These are phyloP conservation scores for Colletotrichum filicis DNA, from an alignment of 2,329 filamentous ascomycete species.

Conservation along the genomic window DNA sequence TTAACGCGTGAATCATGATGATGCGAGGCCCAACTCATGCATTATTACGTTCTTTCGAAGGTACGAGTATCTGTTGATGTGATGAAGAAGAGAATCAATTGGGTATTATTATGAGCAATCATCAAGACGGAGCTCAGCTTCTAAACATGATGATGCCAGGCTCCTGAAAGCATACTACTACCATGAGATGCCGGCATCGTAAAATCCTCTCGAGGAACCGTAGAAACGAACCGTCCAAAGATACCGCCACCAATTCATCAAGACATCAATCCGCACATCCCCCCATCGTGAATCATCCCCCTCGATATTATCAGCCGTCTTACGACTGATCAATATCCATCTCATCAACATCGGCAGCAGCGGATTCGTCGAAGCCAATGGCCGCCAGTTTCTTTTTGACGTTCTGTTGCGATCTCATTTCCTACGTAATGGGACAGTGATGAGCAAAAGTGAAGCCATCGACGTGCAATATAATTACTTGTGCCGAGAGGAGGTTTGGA, in stretches of 20 bases:
- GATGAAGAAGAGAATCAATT: background rate
- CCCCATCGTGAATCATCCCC: too few species aligned
- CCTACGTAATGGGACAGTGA: background rate
- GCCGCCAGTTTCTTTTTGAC: conserved; percentile 22
- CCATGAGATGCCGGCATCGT: background rate
- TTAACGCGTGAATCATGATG: background rate
- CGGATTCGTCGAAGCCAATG: conserved; percentile 16
- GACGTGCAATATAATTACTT: background rate
- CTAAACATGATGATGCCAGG: background rate
- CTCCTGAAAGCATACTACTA: background rate
- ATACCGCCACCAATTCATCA: background rate
- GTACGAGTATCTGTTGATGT: background rate
- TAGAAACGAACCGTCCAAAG: background rate
- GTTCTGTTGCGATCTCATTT: conserved; percentile 31
- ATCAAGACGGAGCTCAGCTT: background rate
- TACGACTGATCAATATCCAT: conserved; percentile 10
- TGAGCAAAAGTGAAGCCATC: background rate
- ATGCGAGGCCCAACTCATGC: background rate
- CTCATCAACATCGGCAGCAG: background rate
- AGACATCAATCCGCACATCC: background rate
- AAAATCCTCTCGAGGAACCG: background rate
- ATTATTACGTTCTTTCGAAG: background rate
- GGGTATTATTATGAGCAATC: background rate
- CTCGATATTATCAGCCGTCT: background rate
- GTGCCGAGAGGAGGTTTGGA: background rate